Percentiles rank a stretch among this genome's conserved stretches.
Conservation (phyloP, 2,329 filamentous ascomycete species). For the Microdochium paspali region DNA sequence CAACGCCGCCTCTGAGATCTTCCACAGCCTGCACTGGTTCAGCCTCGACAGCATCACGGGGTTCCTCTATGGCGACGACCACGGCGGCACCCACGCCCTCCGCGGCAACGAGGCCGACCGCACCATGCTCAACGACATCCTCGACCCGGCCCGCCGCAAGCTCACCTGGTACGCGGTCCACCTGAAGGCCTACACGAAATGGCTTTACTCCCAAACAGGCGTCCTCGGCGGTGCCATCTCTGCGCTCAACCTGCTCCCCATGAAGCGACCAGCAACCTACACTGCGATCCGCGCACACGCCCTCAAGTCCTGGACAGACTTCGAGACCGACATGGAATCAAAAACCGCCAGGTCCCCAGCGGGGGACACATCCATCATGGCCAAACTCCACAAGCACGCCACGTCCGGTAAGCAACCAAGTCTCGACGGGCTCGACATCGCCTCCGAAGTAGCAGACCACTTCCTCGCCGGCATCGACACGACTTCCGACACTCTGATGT, state of each 20-base stretch:
- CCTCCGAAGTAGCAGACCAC: slow-evolving; percentile 43
- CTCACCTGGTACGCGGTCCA: slow-evolving; percentile 41
- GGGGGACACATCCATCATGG: slow-evolving; percentile 23
- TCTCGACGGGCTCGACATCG: slow-evolving; percentile 34
- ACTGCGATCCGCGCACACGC: slow-evolving; percentile 37
- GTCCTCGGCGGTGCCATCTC: slow-evolving; percentile 21
- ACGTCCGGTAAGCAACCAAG: slow-evolving; percentile 12
- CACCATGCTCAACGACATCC: slow-evolving; percentile 34
- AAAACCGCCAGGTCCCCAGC: slow-evolving; percentile 3
- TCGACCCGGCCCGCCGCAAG: slow-evolving; percentile 32
- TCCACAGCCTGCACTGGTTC: slow-evolving; percentile 40
- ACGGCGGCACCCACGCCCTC: slow-evolving; percentile 33
- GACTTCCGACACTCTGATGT: slow-evolving; percentile 41
- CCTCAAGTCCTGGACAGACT: slow-evolving; percentile 2
- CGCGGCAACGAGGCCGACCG: slow-evolving; percentile 24
- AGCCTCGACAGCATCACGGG: slow-evolving; percentile 41
- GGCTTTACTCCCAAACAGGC: slow-evolving; percentile 34
- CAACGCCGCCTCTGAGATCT: slow-evolving; percentile 29
- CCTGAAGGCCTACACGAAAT: slow-evolving; percentile 31
- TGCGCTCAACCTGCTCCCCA: slow-evolving; percentile 30
- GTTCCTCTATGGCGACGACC: slow-evolving; percentile 34
- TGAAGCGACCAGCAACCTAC: slow-evolving; percentile 39
- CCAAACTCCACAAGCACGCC: slow-evolving; percentile 24
- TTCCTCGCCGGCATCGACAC: slow-evolving; percentile 44
- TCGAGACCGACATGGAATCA: slow-evolving; percentile 20